phyloP scores from a whole-genome alignment of 306 rosid genomes.

The Rubus idaeus region DNA sequence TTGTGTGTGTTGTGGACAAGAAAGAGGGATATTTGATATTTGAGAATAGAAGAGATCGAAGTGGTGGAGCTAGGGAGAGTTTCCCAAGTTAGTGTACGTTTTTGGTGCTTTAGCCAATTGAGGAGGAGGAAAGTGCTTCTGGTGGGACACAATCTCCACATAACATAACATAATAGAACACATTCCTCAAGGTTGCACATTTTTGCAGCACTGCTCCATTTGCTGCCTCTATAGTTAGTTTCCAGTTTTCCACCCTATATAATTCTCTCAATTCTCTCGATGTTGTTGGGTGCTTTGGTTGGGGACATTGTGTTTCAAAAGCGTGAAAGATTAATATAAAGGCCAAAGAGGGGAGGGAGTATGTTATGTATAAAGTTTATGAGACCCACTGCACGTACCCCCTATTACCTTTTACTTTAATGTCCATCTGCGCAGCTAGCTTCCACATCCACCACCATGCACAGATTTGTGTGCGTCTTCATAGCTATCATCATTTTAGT shows the following conservation, averaged over 20 bases:
- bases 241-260: neutral
- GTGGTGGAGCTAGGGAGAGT: conserved; percentile 35
- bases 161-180: conserved; percentile 14
- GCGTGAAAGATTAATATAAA: conserved; percentile 3
- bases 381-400: neutral
- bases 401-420: neutral
- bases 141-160: conserved; percentile 44
- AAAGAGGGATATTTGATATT: conserved; percentile 50
- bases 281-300: conserved; percentile 26
- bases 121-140: conserved; percentile 48
- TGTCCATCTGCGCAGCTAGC: neutral
- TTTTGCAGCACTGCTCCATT: conserved; percentile 41
- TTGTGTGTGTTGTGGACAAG: conserved; percentile 40
- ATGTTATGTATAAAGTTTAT: neutral
- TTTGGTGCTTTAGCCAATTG: conserved; percentile 6
- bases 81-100: conserved; percentile 38
- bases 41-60: conserved; percentile 21
- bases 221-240: neutral
- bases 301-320: conserved; percentile 22
- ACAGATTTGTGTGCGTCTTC: neutral
- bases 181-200: conserved; percentile 52
- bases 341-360: neutral
- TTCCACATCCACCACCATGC: neutral
- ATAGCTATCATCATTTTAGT: neutral
- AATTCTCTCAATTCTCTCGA: conserved; percentile 47